Conservation (phyloP, 2,329 filamentous ascomycete species). For the Aspergillus fischeri region DNA sequence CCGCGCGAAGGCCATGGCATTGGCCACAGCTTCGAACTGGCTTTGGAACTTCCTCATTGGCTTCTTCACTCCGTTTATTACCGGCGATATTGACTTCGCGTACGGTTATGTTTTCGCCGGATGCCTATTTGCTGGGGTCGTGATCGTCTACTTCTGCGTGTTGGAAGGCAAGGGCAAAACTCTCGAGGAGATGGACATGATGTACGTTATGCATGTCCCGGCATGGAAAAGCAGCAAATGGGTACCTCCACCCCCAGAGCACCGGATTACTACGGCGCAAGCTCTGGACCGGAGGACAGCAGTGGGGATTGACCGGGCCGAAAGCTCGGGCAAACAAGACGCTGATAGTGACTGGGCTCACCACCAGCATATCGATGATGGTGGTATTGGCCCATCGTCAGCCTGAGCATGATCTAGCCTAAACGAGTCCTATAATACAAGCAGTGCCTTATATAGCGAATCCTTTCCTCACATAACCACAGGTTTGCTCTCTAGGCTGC, state of each 20-base stretch:
- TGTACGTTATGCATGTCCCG: constrained; percentile 61
- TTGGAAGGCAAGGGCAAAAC: constrained; percentile 66
- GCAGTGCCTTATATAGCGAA: not conserved
- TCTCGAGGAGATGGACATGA: constrained; percentile 71
- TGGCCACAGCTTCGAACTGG: constrained; percentile 74
- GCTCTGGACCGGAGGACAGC: constrained; percentile 16
- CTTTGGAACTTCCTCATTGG: constrained; percentile 66
- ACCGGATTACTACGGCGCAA: constrained; percentile 20
- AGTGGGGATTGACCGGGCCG: constrained; percentile 13
- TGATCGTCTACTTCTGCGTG: constrained; percentile 67
- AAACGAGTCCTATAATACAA: not conserved
- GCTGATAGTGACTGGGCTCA: constrained; percentile 3
- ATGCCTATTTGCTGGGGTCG: constrained; percentile 61
- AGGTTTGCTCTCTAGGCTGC: not conserved
- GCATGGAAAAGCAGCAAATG: constrained; percentile 56
- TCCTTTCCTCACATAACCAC: not conserved
- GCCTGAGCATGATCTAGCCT: not conserved
- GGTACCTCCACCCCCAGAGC: constrained; percentile 16
- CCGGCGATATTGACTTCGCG: constrained; percentile 63
- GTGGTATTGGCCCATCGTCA: constrained; percentile 16
- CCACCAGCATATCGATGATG: constrained; percentile 20
- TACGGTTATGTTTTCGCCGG: constrained; percentile 74
- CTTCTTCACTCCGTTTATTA: constrained; percentile 78
- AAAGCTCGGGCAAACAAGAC: constrained; percentile 12
- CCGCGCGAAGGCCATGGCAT: constrained; percentile 69